Base-by-base conservation (phyloP, 2,329 filamentous ascomycete species). In the Stemphylium vesicarium region DNA sequence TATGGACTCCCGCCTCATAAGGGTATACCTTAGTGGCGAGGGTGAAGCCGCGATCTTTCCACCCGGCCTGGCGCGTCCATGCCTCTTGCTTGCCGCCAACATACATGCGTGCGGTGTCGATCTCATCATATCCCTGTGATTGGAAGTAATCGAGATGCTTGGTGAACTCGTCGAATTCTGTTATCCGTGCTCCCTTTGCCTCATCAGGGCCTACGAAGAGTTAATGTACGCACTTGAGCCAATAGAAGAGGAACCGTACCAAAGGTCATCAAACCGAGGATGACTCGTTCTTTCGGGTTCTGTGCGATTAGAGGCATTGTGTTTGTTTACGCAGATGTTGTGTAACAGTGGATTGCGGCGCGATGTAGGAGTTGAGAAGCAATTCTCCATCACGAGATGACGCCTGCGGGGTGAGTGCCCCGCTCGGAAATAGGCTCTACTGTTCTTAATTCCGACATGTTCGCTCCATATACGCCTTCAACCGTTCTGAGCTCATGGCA, bases 181-280 rank as follows among this genome's bases (percentile, higher is more conserved):
- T 93, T 69, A 96, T 87, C 40, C 91, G 87, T 39, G 88, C 90
- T 32, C 90, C 91, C 11, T 76, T 71, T 13, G 74, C 72, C 54
- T 82, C 81, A 53, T 85, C 84, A 2, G 71, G 90, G 86, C 26
- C 77, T 77, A 33, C 37, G 31, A 26, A 26, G 26, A 29, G 31
- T 56, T 47, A 45, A 64, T 56, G 58, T 61, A 36, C n/a, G 42
- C 15, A 18, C 15, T 39, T 24, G 16, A 20, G 38, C 15, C 12
- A 3, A 3, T 38, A 12, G 31, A 9, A 18, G 16, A 0, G 15
- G 20, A 43, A 20, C 29, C 60, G 16, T 65, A 75, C 75, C 90
- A 79, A 92, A 92, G 70, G 89, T 93, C 92, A 96, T 95, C 50
- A 92, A 82, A 62, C 92, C 91, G 35, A 96, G 86, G 80, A 96